Percentiles rank a stretch among this genome's conserved stretches.
phyloP scores from a whole-genome alignment of 768 basidiomycete genomes.

The Russula griseocarnosa region DNA sequence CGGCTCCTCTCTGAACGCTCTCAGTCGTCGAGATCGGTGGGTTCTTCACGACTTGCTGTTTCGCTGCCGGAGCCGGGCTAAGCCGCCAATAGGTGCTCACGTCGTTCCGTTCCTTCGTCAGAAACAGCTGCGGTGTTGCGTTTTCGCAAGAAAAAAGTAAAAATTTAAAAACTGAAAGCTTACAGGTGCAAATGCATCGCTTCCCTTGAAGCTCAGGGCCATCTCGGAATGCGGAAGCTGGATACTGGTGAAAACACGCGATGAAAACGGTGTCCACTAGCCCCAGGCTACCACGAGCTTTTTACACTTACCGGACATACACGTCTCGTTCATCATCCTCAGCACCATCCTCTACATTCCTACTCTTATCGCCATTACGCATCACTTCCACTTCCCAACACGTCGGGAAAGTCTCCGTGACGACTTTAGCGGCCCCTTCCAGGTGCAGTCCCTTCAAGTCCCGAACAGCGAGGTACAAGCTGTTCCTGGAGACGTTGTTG shows the following conservation, averaged over 20 bases:
- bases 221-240: slow-evolving; percentile 26
- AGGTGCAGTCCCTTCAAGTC: slow-evolving; percentile 14
- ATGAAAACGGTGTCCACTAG: not conserved
- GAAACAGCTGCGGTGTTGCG: slow-evolving; percentile 17
- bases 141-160: not conserved
- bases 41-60: slow-evolving; percentile 22
- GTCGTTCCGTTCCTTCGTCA: slow-evolving; percentile 19
- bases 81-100: slow-evolving; percentile 26
- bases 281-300: too few relatives aligned
- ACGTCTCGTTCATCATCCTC: slow-evolving; percentile 20
- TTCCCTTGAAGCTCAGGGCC: slow-evolving; percentile 18
- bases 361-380: slow-evolving; percentile 11
- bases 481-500: slow-evolving; percentile 9
- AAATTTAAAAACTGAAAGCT: not conserved
- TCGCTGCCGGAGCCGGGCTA: slow-evolving; percentile 11
- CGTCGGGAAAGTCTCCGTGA: slow-evolving; percentile 23
- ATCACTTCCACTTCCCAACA: slow-evolving; percentile 29
- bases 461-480: slow-evolving; percentile 10
- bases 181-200: slow-evolving; percentile 23
- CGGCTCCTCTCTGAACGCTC: too few relatives aligned
- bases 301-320: slow-evolving; percentile 21
- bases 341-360: slow-evolving; percentile 3
- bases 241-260: slow-evolving; percentile 8
- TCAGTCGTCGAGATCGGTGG: too few relatives aligned
- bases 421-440: slow-evolving; percentile 1